Evolutionary conservation across 2,329 filamentous ascomycete species (phyloP).

Genomic region (Fusarium sp.): DNA sequence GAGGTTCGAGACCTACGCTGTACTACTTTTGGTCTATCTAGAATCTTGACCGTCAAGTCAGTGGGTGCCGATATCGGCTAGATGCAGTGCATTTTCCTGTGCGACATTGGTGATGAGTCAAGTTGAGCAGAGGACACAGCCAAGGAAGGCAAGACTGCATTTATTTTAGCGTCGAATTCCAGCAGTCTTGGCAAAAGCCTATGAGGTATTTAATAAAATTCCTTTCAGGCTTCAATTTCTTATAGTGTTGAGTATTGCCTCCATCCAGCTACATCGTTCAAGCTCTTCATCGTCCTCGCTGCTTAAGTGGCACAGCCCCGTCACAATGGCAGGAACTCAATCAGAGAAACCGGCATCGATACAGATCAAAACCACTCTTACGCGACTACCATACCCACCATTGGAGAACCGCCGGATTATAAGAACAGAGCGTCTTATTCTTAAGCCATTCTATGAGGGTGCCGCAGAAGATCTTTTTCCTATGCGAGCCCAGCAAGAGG

Average conservation of each 20-base stretch:
- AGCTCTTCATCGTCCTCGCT: fast-evolving
- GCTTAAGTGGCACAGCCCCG: fast-evolving
- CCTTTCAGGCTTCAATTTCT: not conserved
- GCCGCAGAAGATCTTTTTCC: conserved; percentile 6
- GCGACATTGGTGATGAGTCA: not conserved
- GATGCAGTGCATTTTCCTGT: not conserved
- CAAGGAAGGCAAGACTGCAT: not conserved
- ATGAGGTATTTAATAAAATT: fast-evolving
- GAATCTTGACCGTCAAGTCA: not conserved
- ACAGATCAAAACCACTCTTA: conserved; percentile 7
- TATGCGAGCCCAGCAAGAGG: conserved; percentile 10
- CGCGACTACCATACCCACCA: conserved; percentile 1
- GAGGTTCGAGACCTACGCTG: too few relatives aligned
- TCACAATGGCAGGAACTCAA: not conserved
- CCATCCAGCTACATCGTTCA: fast-evolving
- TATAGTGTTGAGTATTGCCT: fast-evolving
- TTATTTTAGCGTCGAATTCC: too few relatives aligned
- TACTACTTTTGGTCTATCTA: not conserved
- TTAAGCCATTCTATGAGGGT: conserved; percentile 8
- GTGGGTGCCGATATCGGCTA: not conserved
- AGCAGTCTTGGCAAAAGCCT: not conserved
- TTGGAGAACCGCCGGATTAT: not conserved
- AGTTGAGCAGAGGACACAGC: not conserved
- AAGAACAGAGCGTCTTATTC: not conserved
- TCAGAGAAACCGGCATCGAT: not conserved